A percentile compares a stretch with the other conserved stretches of the same genome.
phyloP scores from a whole-genome alignment of 441 rosid genomes.

The Pelargonium exstipulatum region DNA sequence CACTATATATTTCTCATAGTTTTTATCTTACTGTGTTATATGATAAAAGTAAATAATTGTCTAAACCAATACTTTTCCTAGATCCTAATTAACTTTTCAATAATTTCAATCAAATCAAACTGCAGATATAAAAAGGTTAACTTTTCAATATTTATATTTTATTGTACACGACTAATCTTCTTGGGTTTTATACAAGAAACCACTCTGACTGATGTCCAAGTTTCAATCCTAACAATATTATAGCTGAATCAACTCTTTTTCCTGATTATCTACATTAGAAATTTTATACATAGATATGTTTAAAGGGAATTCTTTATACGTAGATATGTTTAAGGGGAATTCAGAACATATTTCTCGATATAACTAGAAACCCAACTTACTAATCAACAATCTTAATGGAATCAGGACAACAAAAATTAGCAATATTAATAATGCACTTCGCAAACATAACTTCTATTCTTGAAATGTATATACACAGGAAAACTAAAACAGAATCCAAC shows the following conservation, averaged over 20 bases:
- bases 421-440: not conserved
- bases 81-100: not conserved
- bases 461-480: not conserved
- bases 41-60: not conserved
- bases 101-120: not conserved
- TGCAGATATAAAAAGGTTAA: not conserved
- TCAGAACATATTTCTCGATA: not conserved
- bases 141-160: not conserved
- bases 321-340: too few relatives aligned
- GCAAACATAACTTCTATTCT: not conserved
- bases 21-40: not conserved
- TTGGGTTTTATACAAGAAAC: not conserved
- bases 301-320: too few relatives aligned
- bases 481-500: not conserved
- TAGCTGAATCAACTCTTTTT: not conserved
- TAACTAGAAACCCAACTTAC: not conserved
- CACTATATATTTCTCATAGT: not conserved
- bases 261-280: too few relatives aligned
- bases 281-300: too few relatives aligned
- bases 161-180: not conserved
- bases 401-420: not conserved
- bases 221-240: not conserved
- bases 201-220: too few relatives aligned
- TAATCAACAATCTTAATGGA: not conserved
- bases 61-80: not conserved